Percentiles rank a stretch among this genome's conserved stretches.
Conservation (phyloP, 2,329 filamentous ascomycete genomes). For the Pseudogymnoascus sp. region DNA sequence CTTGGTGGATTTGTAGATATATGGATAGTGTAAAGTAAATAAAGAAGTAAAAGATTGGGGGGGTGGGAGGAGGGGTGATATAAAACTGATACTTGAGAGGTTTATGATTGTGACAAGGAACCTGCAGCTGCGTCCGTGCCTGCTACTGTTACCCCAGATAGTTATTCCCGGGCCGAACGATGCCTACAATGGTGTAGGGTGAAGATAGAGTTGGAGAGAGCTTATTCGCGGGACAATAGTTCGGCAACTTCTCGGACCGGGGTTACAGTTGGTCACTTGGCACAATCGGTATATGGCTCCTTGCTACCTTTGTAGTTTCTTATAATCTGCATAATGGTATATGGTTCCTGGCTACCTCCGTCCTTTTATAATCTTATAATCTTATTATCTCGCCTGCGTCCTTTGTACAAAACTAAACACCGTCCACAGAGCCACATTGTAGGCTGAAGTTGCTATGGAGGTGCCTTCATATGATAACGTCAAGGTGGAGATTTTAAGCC, state of each 20-base stretch:
- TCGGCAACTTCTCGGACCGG: not conserved
- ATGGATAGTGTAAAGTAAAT: not conserved
- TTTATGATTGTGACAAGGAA: not conserved
- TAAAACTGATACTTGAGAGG: not conserved
- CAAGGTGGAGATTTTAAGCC: not conserved
- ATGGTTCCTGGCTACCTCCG: not conserved
- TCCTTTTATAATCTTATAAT: not conserved
- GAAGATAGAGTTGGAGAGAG: not conserved
- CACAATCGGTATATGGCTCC: not conserved
- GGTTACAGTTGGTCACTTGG: not conserved
- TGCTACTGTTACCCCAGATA: not conserved
- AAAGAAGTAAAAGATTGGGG: not conserved
- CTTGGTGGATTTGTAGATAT: not conserved
- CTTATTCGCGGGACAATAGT: not conserved
- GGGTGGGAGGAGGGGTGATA: not conserved
- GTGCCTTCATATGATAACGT: not conserved
- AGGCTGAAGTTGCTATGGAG: not conserved
- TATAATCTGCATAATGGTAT: not conserved
- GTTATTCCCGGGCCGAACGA: not conserved
- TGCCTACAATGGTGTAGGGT: not conserved
- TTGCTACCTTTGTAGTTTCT: not conserved
- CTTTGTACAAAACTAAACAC: not conserved
- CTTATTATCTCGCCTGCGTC: not conserved
- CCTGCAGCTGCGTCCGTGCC: not conserved
- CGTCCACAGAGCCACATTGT: not conserved